These are phyloP conservation scores for Colletotrichum truncatum DNA, from an alignment of 2,329 filamentous ascomycete genomes.

Conservation along the genomic window DNA sequence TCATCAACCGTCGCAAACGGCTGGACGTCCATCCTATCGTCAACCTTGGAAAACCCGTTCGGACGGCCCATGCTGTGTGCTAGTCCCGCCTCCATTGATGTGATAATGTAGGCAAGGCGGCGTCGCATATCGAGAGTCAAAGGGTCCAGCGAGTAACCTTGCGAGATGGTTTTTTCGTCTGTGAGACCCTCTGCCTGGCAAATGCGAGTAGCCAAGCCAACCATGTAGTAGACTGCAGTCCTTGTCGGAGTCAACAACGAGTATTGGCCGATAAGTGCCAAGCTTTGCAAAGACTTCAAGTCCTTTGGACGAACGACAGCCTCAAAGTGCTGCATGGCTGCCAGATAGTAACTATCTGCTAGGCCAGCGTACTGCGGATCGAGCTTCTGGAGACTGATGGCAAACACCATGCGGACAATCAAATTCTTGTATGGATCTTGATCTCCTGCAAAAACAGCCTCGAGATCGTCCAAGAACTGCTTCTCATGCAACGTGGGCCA, in stretches of 20 bases:
- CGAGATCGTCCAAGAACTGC: constrained; percentile 77
- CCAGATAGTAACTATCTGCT: constrained; percentile 93
- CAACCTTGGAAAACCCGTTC: constrained; percentile 81
- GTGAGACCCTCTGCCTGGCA: constrained; percentile 89
- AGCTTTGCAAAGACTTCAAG: constrained; percentile 87
- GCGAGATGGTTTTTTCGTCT: constrained; percentile 86
- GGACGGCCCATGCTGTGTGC: constrained; percentile 89
- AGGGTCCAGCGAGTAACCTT: constrained; percentile 70
- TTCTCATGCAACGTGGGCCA: constrained; percentile 89
- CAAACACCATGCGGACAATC: constrained; percentile 88
- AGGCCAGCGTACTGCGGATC: constrained; percentile 90
- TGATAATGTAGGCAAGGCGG: constrained; percentile 86
- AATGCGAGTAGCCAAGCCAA: constrained; percentile 87
- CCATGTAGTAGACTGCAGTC: constrained; percentile 91
- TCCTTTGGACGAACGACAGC: constrained; percentile 88
- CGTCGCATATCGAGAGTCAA: constrained; percentile 90
- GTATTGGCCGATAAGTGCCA: constrained; percentile 88
- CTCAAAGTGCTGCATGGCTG: constrained; percentile 86
- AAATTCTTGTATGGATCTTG: constrained; percentile 87
- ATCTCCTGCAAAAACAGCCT: constrained; percentile 82
- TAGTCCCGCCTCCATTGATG: constrained; percentile 88
- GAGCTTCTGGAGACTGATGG: constrained; percentile 93
- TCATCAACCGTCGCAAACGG: constrained; percentile 89
- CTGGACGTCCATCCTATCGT: constrained; percentile 84
- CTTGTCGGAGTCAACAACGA: constrained; percentile 91